Evolutionary conservation across 768 basidiomycete species (phyloP).

Genomic region (Collybia sp.): DNA sequence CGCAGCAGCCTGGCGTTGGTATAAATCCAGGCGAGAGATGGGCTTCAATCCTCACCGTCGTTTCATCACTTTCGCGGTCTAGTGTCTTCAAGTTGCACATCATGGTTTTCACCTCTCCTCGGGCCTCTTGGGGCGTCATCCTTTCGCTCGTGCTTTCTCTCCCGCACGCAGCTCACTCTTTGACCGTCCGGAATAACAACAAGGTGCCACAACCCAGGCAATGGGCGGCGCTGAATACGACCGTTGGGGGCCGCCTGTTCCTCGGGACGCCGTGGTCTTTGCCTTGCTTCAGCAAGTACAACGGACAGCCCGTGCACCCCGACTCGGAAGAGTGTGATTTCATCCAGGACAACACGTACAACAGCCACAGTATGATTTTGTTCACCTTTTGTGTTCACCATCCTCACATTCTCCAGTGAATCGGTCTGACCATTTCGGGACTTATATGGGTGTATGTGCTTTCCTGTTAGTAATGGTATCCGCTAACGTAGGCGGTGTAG

Average conservation of each 20-base stretch:
- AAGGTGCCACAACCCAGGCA: neutral
- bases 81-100: no score
- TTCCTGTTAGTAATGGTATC: constrained; percentile 10
- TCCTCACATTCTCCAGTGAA: neutral
- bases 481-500: constrained; percentile 17
- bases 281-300: constrained; percentile 14
- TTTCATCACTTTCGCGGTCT: no score
- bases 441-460: neutral
- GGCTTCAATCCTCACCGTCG: no score
- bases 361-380: neutral
- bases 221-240: constrained; percentile 12
- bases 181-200: no score
- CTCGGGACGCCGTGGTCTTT: constrained; percentile 15
- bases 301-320: constrained; percentile 9
- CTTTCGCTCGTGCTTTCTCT: no score
- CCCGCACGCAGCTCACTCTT: no score
- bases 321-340: constrained; percentile 8
- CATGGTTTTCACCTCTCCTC: no score
- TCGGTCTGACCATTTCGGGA: neutral
- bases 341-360: neutral
- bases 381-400: neutral
- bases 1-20: no score
- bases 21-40: no score
- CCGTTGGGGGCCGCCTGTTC: constrained; percentile 11
- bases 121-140: no score